A percentile compares a stretch with the other conserved stretches of the same genome.
These are phyloP conservation scores for Yamadazyma mexicana DNA, from an alignment of 1,139 yeast genomes.

Conservation along the genomic window DNA sequence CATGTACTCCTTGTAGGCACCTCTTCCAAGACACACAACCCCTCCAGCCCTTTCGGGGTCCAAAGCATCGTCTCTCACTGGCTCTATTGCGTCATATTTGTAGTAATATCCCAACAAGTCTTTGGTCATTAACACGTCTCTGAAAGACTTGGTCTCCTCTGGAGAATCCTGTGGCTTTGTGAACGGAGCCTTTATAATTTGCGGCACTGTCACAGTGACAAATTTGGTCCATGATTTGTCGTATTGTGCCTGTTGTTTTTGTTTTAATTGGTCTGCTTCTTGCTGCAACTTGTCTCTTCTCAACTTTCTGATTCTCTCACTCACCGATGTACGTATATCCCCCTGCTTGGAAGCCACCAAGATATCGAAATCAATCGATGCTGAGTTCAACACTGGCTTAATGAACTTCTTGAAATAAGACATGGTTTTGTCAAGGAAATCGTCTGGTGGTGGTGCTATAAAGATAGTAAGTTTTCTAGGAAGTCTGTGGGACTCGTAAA, in stretches of 20 bases:
- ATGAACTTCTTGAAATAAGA: constrained; percentile 75
- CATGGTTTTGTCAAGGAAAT: constrained; percentile 75
- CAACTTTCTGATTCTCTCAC: constrained; percentile 74
- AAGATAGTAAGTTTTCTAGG: constrained; percentile 82
- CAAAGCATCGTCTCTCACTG: constrained; percentile 35
- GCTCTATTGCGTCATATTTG: constrained; percentile 32
- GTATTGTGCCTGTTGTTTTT: constrained; percentile 10
- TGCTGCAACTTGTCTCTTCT: constrained; percentile 40
- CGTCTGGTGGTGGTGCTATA: constrained; percentile 96
- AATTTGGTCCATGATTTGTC: constrained; percentile 19
- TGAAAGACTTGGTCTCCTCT: constrained; percentile 26
- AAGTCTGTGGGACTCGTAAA: constrained; percentile 37
- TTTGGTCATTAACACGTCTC: constrained; percentile 48
- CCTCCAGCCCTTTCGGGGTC: constrained; percentile 65
- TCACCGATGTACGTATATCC: constrained; percentile 77
- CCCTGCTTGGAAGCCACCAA: constrained; percentile 82
- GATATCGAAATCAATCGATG: constrained; percentile 84
- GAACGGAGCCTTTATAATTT: constrained; percentile 12
- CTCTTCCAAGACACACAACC: constrained; percentile 88
- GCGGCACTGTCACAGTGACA: constrained; percentile 14
- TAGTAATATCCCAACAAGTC: constrained; percentile 62
- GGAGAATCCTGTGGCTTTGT: constrained; percentile 17
- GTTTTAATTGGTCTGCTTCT: constrained; percentile 10
- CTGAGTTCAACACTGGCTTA: constrained; percentile 84
- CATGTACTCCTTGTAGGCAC: constrained; percentile 91